Base-by-base conservation (phyloP, 257 asterid genomes). In the Lavandula angustifolia region DNA sequence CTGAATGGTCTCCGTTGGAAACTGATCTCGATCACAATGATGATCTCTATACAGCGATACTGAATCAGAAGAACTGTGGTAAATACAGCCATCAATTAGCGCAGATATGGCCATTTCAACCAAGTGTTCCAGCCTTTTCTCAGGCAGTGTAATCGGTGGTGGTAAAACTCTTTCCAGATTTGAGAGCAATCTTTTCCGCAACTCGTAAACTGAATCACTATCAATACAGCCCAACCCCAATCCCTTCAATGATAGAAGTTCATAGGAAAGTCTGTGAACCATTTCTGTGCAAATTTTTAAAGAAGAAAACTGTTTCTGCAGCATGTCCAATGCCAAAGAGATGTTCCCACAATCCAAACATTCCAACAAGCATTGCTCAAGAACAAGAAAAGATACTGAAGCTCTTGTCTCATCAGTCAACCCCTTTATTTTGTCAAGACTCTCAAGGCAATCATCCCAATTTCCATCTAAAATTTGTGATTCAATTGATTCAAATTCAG, bases 1-100 rank as follows among this genome's bases (percentile, higher is more conserved):
- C 98, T 91, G 98, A 66, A 76, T 32, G 62, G 95, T 91, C 77
- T 81, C 86, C 18, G 88, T 76, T 17, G 96, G 98, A 74, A 88
- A 84, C 68, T 79, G 85, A 53, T 80, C 79, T 37, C 85, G 84
- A 78, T 73, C 80, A 68, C 95, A 91, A 37, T 66, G 81, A 80
- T 91, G 98, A 66, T 91, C 98, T 74, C 87, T 85, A 56, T 80
- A 91, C 62, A 91, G 84, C 8, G 95, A 78, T 48, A 83, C 32
- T 66, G 60, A 54, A 31, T 82, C 81, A 62, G 80, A 66, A 3
- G 84, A 79, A 67, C 68, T 81, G 76, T 92, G 98, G 75, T 89
- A 82, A 35, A 56, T 67, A 70, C 96, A 92, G 16, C 72, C 69
- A 61, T 86, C 95, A 53, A 91, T 70, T 84, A 83, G 89, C 5